Base-by-base conservation (phyloP, 805 yeast genomes). In the Lachancea sp. region DNA sequence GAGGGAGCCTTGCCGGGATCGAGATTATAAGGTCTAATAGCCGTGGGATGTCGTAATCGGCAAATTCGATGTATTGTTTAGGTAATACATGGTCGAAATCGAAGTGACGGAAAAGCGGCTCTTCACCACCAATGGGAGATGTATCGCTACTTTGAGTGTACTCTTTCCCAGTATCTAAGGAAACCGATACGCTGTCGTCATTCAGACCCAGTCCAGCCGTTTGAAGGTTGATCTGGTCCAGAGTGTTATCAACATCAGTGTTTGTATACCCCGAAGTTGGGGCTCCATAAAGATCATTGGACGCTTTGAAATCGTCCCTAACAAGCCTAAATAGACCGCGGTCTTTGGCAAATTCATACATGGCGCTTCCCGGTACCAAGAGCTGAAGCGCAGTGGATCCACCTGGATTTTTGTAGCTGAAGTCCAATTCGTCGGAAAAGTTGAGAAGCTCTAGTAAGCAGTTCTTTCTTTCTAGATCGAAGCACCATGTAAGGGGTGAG, bases 401-500 rank as follows among this genome's bases (percentile, higher is more conserved):
- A 5, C 52, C 55, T 10, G 41, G 47, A 9, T 68, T 64, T 7
- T 65, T 50, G 9, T 74, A 73, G 42, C 72, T 69, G 38, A 74
- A 64, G 13, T 65, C 53, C 8, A 71, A 60, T 48, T 81, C 83
- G 0, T 90, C 91, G 31, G 82, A 84, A 46, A 72, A 71, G 36
- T 77, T 76, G 44, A 88, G 62, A 47, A 87, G 65, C 45, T 73
- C 64, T 38, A 77, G 74, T 13, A 78, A 80, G 37, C 82, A 71
- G 11, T 73, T 71, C 47, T 74, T 62, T 44, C 78, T 77, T 44
- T 79, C 75, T 52, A 81, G 71, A 53, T 80, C 75, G 2, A 86
- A 78, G 0, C 95, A 90, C 95, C 95, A 87, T 93, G 85, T 86
- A 37, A 85, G 62, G 10, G 96, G 87, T 0, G 87, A 75, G 62